Conservation (phyloP, 176 grass and related monocot species). For the Thalia dealbata region DNA sequence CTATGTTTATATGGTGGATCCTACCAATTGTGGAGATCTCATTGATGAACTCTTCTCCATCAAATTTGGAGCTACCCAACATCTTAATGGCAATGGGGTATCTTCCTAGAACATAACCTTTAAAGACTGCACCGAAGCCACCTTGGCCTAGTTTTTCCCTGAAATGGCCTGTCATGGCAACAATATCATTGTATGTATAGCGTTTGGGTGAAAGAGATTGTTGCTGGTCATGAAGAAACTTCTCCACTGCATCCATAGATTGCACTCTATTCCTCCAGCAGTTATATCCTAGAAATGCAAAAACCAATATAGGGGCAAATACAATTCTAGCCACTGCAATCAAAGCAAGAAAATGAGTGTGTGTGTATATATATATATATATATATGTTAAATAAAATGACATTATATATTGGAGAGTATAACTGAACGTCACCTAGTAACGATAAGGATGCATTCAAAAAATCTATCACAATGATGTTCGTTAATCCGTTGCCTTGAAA, state of each 20-base stretch:
- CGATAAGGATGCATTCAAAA: too few relatives aligned
- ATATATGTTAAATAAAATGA: too few relatives aligned
- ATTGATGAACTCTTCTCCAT: constrained; percentile 44
- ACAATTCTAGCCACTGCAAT: constrained; percentile 17
- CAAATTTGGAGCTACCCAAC: constrained; percentile 4
- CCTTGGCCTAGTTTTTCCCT: constrained; percentile 40
- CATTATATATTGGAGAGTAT: too few relatives aligned
- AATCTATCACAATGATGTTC: too few relatives aligned
- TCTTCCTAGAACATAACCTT: constrained; percentile 7
- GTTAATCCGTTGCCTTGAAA: too few relatives aligned
- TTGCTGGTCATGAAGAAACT: constrained; percentile 26
- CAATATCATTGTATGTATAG: too few relatives aligned
- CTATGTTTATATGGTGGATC: constrained; percentile 44
- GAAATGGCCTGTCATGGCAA: constrained; percentile 39
- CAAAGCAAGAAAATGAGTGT: too few relatives aligned
- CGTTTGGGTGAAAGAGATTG: constrained; percentile 4
- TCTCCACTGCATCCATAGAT: constrained; percentile 22
- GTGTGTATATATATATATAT: too few relatives aligned
- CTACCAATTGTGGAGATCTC: constrained; percentile 15
- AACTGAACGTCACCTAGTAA: too few relatives aligned
- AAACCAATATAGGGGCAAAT: constrained; percentile 3
- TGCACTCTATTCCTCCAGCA: constrained; percentile 19
- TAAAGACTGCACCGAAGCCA: constrained; percentile 36
- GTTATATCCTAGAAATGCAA: constrained; percentile 25
- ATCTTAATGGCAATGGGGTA: constrained; percentile 29